Evolutionary conservation across 176 grass and related monocot species (phyloP).

Genomic region (Thalia dealbata): DNA sequence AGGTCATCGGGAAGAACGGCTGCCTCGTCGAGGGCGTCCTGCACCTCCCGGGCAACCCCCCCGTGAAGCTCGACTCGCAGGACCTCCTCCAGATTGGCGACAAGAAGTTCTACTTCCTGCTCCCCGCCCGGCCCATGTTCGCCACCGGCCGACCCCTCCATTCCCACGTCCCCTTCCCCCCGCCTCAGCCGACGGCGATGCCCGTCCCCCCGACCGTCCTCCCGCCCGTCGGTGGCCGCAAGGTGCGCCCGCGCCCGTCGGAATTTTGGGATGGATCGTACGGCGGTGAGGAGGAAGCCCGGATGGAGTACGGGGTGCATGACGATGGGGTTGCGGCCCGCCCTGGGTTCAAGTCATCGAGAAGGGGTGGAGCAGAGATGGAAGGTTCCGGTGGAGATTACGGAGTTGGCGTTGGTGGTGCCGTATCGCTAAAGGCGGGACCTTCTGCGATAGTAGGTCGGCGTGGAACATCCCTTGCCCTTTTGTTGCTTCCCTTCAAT

Average conservation of each 20-base stretch:
- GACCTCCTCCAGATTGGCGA: conserved; percentile 5
- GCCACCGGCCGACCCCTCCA: not conserved
- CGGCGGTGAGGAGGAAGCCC: not conserved
- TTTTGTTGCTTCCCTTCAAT: not conserved
- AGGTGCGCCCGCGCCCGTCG: not conserved
- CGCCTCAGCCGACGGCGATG: not conserved
- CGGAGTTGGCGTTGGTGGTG: not conserved
- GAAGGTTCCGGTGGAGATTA: not conserved
- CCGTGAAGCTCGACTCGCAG: conserved; percentile 8
- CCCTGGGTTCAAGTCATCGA: not conserved
- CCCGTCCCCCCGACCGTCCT: not conserved
- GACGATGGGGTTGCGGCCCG: not conserved
- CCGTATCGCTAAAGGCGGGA: not conserved
- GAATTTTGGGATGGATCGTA: not conserved
- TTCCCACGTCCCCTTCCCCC: not conserved
- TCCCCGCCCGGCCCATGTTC: not conserved
- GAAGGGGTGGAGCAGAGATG: not conserved
- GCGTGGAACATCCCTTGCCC: not conserved
- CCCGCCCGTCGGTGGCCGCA: not conserved
- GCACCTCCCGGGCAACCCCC: not conserved
- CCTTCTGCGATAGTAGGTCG: not conserved
- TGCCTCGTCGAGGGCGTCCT: conserved; percentile 4
- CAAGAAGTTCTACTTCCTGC: conserved; percentile 9
- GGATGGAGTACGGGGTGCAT: not conserved
- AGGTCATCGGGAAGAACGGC: conserved; percentile 6